A percentile compares a stretch with the other conserved stretches of the same genome.
Evolutionary conservation across 2,329 filamentous ascomycete species (phyloP).

Genomic region (Aureobasidium pullulans): DNA sequence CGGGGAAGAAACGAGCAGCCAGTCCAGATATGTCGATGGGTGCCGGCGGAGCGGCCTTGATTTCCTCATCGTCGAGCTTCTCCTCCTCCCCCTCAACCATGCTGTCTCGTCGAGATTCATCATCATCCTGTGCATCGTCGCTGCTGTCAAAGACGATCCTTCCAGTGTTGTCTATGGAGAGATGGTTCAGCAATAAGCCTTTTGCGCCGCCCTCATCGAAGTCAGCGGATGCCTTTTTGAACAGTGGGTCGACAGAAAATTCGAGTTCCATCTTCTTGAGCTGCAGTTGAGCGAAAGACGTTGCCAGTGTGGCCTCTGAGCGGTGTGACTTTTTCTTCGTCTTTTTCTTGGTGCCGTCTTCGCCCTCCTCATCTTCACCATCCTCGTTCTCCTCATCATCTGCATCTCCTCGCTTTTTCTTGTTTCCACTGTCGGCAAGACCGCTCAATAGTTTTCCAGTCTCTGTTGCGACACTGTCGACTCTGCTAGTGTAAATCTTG

Average conservation of each 20-base stretch:
- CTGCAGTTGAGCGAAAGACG: constrained; percentile 79
- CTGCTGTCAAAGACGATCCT: constrained; percentile 98
- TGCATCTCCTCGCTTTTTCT: constrained; percentile 45
- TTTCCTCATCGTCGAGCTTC: constrained; percentile 32
- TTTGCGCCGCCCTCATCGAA: constrained; percentile 98
- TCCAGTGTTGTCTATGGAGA: constrained; percentile 88
- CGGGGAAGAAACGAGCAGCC: constrained; percentile 76
- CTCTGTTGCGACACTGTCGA: constrained; percentile 96
- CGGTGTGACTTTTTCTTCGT: constrained; percentile 68
- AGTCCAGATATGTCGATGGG: constrained; percentile 74
- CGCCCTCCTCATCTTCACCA: constrained; percentile 54
- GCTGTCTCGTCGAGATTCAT: constrained; percentile 28
- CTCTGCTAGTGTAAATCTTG: constrained; percentile 97
- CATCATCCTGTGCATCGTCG: constrained; percentile 62
- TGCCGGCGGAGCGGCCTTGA: constrained; percentile 46
- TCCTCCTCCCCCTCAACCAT: constrained; percentile 37
- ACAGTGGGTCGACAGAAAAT: constrained; percentile 93
- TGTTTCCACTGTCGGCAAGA: constrained; percentile 74
- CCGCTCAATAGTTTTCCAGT: constrained; percentile 92
- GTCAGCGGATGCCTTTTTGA: constrained; percentile 97
- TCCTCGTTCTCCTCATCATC: constrained; percentile 52
- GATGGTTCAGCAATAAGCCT: constrained; percentile 85
- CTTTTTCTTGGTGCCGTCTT: constrained; percentile 47
- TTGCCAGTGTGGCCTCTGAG: constrained; percentile 86
- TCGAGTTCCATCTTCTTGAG: constrained; percentile 97